phyloP scores from a whole-genome alignment of 2,329 filamentous ascomycete species.

The Pseudodiploospora longispora region DNA sequence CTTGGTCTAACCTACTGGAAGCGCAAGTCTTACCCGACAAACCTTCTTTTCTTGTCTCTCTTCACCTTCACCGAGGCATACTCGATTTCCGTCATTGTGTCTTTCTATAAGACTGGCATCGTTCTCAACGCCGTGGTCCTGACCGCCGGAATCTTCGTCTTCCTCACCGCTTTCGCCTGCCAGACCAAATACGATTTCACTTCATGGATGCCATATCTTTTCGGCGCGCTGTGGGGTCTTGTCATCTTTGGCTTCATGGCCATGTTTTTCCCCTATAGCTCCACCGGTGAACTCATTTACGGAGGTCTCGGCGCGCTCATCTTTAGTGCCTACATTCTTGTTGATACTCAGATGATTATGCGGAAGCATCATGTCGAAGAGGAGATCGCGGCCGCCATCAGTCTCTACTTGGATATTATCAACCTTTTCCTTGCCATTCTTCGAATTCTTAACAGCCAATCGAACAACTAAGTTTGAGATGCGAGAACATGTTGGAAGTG shows the following conservation, averaged over 20 bases:
- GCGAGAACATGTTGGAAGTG: too few species aligned
- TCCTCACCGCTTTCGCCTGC: slow-evolving; percentile 82
- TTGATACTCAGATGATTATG: slow-evolving; percentile 94
- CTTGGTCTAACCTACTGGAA: slow-evolving; percentile 92
- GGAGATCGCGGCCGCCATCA: slow-evolving; percentile 92
- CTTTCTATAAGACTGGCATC: slow-evolving; percentile 75
- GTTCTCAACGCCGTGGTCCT: slow-evolving; percentile 87
- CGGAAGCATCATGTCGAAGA: slow-evolving; percentile 96
- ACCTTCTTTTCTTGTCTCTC: slow-evolving; percentile 81
- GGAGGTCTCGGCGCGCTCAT: slow-evolving; percentile 74
- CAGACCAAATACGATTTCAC: slow-evolving; percentile 99
- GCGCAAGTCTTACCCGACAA: slow-evolving; percentile 88
- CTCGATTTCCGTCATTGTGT: slow-evolving; percentile 84
- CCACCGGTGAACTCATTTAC: slow-evolving; percentile 77
- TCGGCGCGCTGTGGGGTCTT: slow-evolving; percentile 81
- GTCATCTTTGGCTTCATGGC: slow-evolving; percentile 91
- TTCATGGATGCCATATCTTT: slow-evolving; percentile 91
- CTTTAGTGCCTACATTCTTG: slow-evolving; percentile 90
- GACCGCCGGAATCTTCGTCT: slow-evolving; percentile 74
- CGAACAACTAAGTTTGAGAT: slow-evolving; percentile 62
- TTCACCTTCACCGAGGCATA: slow-evolving; percentile 95
- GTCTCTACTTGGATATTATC: slow-evolving; percentile 90
- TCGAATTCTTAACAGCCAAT: slow-evolving; percentile 91
- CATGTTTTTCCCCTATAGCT: slow-evolving; percentile 78
- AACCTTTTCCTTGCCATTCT: slow-evolving; percentile 96